Evolutionary conservation across 331 rosid genomes (phyloP), one percentile per base, ranked within the genome.

Genomic region (Malus hybrid): DNA sequence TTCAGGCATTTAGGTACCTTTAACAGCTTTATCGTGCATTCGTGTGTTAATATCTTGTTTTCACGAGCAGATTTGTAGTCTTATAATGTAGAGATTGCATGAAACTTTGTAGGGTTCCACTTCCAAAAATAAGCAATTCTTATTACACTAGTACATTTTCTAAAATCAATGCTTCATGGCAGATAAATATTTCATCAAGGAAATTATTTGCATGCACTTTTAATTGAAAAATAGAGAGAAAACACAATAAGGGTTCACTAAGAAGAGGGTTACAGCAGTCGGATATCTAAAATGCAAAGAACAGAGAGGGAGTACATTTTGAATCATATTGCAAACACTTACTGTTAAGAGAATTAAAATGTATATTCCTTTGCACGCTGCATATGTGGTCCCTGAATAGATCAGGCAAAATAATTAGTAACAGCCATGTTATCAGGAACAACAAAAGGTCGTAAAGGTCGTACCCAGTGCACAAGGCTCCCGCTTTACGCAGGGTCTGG

Each of bases 301-400:
- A 67, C 56, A 66, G 64, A 4, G 3, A 65, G 50, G 42, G 14
- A 56, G 22, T 63, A 30, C 19, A 29, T 63, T 63, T 19, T 67
- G 46, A 6, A 66, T 46, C 18, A 12, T 29, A 63, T 46, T 34
- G 53, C 22, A 57, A 64, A 76, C 53, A 86, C 97, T 91, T 87
- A 93, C 98, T 87, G 81, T 87, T 90, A 75, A 90, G 83, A 77
- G 92, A 79, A 85, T 66, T 86, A 81, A 91, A 90, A 86, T 90
- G 91, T 79, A 93, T 81, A 84, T 69, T 89, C 87, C 97, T 88
- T 84, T 89, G 98, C 73, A 85, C 96, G 77, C 33, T 90, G 87
- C 96, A 90, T 78, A 93, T 90, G 79, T 88, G 80, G 73, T 93
- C 98, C 97, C 98, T 90, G 82, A 84, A 84, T 33, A 68, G 72